Evolutionary conservation across 306 rosid genomes (phyloP).

Genomic region (Arachis stenosperma): DNA sequence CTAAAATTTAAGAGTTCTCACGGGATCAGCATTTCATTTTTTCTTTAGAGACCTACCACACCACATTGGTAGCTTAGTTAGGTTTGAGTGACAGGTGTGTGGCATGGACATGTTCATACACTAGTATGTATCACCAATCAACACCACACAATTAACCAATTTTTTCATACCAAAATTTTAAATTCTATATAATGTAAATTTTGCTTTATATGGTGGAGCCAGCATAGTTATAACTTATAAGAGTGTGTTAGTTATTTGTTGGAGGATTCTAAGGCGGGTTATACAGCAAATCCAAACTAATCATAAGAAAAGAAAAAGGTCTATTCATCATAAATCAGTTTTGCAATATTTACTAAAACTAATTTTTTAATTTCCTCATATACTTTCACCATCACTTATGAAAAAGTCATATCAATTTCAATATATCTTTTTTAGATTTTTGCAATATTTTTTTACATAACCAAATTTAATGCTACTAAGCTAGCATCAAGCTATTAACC

Average conservation of each 20-base stretch:
- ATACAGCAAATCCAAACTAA: conserved; percentile 28
- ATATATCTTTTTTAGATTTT: not conserved
- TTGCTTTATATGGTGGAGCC: not conserved
- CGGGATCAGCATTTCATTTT: conserved; percentile 24
- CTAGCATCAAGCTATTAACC: too few relatives aligned
- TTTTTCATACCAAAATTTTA: not conserved
- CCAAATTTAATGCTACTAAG: not conserved
- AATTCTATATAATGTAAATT: conserved; percentile 16
- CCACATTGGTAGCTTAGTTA: conserved; percentile 34
- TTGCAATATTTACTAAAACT: conserved; percentile 22
- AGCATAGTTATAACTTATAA: not conserved
- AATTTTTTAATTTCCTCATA: not conserved
- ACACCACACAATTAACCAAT: conserved; percentile 24
- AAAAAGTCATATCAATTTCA: not conserved
- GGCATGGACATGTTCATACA: conserved; percentile 45
- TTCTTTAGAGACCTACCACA: conserved; percentile 21
- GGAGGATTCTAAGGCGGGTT: conserved; percentile 40
- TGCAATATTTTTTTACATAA: conserved; percentile 9
- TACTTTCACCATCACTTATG: too few relatives aligned
- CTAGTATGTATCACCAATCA: conserved; percentile 32
- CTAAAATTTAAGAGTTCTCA: too few relatives aligned
- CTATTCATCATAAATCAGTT: conserved; percentile 33
- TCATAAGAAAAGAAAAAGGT: conserved; percentile 43
- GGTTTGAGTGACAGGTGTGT: conserved; percentile 56
- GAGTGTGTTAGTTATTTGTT: not conserved